phyloP scores from a whole-genome alignment of 306 rosid species.

The Dalbergia oliveri region DNA sequence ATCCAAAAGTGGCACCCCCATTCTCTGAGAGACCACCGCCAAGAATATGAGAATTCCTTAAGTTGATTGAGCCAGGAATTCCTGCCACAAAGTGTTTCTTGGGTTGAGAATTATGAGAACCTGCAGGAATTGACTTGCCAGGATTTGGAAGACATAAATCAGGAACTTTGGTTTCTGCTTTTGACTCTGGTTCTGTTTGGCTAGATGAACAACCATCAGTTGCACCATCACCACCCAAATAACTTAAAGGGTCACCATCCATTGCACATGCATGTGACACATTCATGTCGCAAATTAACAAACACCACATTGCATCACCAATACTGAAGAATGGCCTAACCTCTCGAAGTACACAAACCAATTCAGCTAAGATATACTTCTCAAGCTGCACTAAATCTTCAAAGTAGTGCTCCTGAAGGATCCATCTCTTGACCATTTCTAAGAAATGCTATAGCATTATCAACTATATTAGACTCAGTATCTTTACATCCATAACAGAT shows the following conservation, averaged over 20 bases:
- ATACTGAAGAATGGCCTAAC: constrained; percentile 83
- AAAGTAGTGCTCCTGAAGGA: constrained; percentile 71
- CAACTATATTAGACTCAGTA: constrained; percentile 80
- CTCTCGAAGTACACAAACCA: constrained; percentile 84
- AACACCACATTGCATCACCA: constrained; percentile 96
- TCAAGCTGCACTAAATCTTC: constrained; percentile 83
- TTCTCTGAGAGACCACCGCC: constrained; percentile 55
- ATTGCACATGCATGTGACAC: constrained; percentile 90
- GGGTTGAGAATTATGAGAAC: constrained; percentile 61
- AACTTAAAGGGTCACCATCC: constrained; percentile 66
- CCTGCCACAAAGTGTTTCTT: constrained; percentile 51
- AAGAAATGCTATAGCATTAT: constrained; percentile 70
- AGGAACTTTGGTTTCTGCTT: constrained; percentile 57
- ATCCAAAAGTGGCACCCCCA: constrained; percentile 51
- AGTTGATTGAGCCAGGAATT: constrained; percentile 49
- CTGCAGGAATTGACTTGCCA: constrained; percentile 54
- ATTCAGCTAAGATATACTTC: constrained; percentile 77
- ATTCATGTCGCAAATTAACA: constrained; percentile 80
- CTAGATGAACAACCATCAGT: constrained; percentile 49
- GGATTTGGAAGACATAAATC: constrained; percentile 62
- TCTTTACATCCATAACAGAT: constrained; percentile 85
- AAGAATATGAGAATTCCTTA: constrained; percentile 52
- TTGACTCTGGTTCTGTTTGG: constrained; percentile 53
- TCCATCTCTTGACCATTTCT: constrained; percentile 71
- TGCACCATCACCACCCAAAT: constrained; percentile 53